Evolutionary conservation across 768 basidiomycete species (phyloP), one percentile per base, ranked within the genome.

Genomic region (Tylopilus plumbeoviolaceoides): DNA sequence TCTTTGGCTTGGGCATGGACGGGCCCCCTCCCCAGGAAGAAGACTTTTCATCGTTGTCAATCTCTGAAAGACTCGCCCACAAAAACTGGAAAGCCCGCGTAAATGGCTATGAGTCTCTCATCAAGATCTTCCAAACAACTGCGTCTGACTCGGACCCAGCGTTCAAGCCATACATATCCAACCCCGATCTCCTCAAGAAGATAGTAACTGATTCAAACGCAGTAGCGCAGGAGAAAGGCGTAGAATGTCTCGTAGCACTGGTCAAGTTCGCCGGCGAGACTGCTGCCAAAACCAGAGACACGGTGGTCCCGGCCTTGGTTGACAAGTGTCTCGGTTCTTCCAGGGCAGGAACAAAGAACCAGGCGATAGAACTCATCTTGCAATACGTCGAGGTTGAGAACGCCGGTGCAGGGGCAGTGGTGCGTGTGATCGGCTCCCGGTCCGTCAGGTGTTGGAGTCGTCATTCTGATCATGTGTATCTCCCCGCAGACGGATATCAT

Each of bases 81-180:
- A 98, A 98, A 80, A 95, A 95, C 69, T 99, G 97, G 97, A 98
- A 98, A 73, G 97, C 97, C 53, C 86, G 97, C 60, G 83, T 95
- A 63, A 92, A 84, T 69, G 97, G 83, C 56, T 99, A 98, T 70
- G 89, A 91, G 66, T 72, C 87, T 20, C 82, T 98, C 58, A 82
- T 87, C 74, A 87, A 89, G 72, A 85, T 81, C 53, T 97, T 97
- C 69, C 84, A 85, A 64, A 87, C 83, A 41, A 93, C 94, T 45
- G 87, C 87, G 61, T 93, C 92, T 44, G 95, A 98, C 68, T 82
- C 83, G 59, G 95, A 98, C 77, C 91, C 93, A 44, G 89, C 89
- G 25, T 98, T 99, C 77, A 85, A 83, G 62, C 90, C 91, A 12
- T 98, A 93, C 70, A 65, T 89, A 55, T 84, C 81, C 70, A 87